Conservation (phyloP, 106 monocot genomes). For the Posidonia australis region DNA sequence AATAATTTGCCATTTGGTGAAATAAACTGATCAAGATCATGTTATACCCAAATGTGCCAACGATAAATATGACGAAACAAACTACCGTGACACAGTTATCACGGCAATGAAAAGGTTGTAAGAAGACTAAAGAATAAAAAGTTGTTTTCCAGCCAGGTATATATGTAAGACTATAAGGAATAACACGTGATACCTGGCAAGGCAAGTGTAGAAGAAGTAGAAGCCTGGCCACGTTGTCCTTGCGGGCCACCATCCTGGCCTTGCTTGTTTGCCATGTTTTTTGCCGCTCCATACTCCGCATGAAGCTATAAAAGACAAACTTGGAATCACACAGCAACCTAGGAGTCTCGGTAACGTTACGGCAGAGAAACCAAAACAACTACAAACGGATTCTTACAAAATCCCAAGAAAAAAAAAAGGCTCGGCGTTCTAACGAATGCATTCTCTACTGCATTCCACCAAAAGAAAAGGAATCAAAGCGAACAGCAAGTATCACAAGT, state of each 20-base stretch:
- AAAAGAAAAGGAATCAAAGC: not conserved
- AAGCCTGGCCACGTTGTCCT: conserved; percentile 20
- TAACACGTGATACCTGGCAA: conserved; percentile 34
- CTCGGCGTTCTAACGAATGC: too few relatives aligned
- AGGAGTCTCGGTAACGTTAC: not conserved
- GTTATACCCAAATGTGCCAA: too few relatives aligned
- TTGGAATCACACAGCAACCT: not conserved
- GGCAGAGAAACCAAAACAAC: not conserved
- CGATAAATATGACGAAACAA: too few relatives aligned
- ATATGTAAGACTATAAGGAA: not conserved
- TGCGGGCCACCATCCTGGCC: conserved; percentile 8
- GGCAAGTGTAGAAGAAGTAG: conserved; percentile 40
- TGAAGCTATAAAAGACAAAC: conserved; percentile 35
- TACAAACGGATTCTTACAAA: not conserved
- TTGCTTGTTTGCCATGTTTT: conserved; percentile 29
- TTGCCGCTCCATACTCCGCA: conserved; percentile 68
- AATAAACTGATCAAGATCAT: too few relatives aligned
- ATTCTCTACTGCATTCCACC: not conserved
- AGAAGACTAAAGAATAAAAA: not conserved
- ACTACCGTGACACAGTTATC: too few relatives aligned
- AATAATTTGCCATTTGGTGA: too few relatives aligned
- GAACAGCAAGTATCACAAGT: not conserved
- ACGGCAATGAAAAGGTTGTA: not conserved
- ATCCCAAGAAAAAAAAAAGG: too few relatives aligned
- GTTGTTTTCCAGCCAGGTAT: not conserved